Conservation (phyloP, 73 alveolate genomes). For the Urostyla sp. region DNA sequence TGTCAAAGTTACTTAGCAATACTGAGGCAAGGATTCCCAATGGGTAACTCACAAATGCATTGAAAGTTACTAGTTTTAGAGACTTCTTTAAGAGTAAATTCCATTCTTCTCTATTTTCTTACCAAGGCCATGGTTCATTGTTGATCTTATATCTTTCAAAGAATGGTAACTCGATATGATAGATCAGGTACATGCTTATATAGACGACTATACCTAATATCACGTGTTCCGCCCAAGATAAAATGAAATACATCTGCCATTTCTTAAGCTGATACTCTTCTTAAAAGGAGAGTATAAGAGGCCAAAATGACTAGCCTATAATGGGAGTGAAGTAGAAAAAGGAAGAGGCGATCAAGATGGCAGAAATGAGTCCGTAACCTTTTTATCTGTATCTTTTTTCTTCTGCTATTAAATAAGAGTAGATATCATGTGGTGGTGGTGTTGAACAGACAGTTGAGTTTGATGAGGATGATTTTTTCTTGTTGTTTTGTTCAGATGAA, state of each 20-base stretch:
- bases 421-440: conserved; percentile 56
- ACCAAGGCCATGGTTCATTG: conserved; percentile 85
- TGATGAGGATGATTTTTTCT: conserved; percentile 9
- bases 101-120: conserved; percentile 57
- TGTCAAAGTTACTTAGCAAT: conserved; percentile 2
- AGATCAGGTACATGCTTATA: conserved; percentile 4
- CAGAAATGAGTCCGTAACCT: conserved; percentile 67
- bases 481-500: no score
- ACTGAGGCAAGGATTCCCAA: background rate
- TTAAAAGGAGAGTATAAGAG: background rate
- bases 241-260: background rate
- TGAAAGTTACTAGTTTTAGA: conserved; percentile 33
- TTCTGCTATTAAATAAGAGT: conserved; percentile 52
- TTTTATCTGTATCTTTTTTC: conserved; percentile 66
- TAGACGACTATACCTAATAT: background rate
- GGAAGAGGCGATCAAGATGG: conserved; percentile 19
- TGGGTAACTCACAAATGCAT: conserved; percentile 36
- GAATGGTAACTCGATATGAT: conserved; percentile 68
- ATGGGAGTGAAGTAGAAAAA: conserved; percentile 40
- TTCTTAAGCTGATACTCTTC: background rate
- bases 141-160: conserved; percentile 78
- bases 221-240: background rate
- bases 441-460: conserved; percentile 59
- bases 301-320: conserved; percentile 25
- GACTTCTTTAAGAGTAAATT: conserved; percentile 11